A percentile compares a stretch with the other conserved stretches of the same genome.
Conservation (phyloP, 1,284 basidiomycete species). For the Ustilago shanxiensis region DNA sequence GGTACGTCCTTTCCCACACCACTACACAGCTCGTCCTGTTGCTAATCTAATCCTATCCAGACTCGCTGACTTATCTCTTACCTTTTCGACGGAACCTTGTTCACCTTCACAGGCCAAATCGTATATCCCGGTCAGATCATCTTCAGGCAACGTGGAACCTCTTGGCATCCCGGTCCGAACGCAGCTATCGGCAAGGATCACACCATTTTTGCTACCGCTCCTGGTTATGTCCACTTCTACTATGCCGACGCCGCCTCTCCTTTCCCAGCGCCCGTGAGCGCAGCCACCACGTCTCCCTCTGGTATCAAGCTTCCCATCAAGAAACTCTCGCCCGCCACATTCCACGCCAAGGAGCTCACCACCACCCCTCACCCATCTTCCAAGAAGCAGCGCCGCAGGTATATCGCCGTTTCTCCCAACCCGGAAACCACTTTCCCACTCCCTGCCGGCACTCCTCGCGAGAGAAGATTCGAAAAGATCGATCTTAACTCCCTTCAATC, state of each 20-base stretch:
- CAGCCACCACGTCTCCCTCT: constrained; percentile 24
- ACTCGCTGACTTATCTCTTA: not conserved
- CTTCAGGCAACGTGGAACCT: constrained; percentile 67
- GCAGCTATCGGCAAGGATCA: constrained; percentile 67
- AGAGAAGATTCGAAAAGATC: constrained; percentile 62
- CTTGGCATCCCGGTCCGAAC: constrained; percentile 68
- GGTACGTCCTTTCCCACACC: constrained; percentile 16
- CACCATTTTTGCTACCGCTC: constrained; percentile 66
- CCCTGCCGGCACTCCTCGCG: constrained; percentile 43
- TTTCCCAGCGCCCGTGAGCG: constrained; percentile 4
- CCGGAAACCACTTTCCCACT: constrained; percentile 53
- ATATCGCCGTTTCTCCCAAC: constrained; percentile 63
- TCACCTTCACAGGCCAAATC: constrained; percentile 45
- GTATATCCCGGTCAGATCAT: constrained; percentile 67
- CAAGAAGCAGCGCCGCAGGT: constrained; percentile 56
- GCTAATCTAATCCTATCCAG: not conserved
- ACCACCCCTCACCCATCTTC: constrained; percentile 61
- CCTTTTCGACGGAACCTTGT: no score
- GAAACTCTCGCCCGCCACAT: constrained; percentile 25
- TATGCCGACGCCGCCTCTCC: constrained; percentile 34
- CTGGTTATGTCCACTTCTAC: constrained; percentile 69
- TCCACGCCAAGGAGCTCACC: constrained; percentile 45
- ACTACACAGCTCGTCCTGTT: not conserved
- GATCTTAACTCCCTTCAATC: constrained; percentile 59
- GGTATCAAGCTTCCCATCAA: constrained; percentile 49